Evolutionary conservation across 148 eudicot genomes (phyloP), one percentile per base, ranked within the genome.

Genomic region (Dianthus caryophyllus): DNA sequence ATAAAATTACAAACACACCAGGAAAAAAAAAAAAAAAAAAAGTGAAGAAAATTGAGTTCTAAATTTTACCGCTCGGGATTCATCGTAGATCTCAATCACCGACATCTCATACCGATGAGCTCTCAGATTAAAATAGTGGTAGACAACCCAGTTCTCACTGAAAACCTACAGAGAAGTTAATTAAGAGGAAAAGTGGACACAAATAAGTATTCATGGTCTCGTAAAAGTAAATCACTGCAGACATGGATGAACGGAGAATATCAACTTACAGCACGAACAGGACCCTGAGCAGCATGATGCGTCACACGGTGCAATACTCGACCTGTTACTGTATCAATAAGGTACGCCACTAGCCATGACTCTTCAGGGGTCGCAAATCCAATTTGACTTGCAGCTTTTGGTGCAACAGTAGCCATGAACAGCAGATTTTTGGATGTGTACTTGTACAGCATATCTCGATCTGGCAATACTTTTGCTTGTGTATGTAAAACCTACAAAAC

Each of bases 91-190:
- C 83, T 95, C 99, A 87, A 87, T 90, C 75, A 95, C 99, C 64
- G 99, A 85, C 96, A 95, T 95, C 82, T 95, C 99, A 73, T 86
- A 88, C 78, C 99, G 82, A 71, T 95, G 97, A 60, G 99, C 97
- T 80, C 88, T 84, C 68, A 95, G 86, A 75, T 91, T 95, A 73
- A 95, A 95, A 76, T 90, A 90, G 85, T 95, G 99, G 78, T 95
- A 95, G 77, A 90, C 94, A 75, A 95, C 89, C 99, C 99, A 95
- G 71, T 95, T 95, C 84, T 95, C 99, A 75, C 99, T 90, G 71
- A 95, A 84, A 64, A 91, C 99, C 99, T 95, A 70, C 79, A 83
- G 12, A 77, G 46, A 72, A 46, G 58, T 3, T 41, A 65, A 7
- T 57, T 27, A 25, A 39, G 44, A 39, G 27, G n/a, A 4, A 7